These are phyloP conservation scores for Globisporangium nagaii DNA, from an alignment of 352 stramenopile species.

Conservation along the genomic window DNA sequence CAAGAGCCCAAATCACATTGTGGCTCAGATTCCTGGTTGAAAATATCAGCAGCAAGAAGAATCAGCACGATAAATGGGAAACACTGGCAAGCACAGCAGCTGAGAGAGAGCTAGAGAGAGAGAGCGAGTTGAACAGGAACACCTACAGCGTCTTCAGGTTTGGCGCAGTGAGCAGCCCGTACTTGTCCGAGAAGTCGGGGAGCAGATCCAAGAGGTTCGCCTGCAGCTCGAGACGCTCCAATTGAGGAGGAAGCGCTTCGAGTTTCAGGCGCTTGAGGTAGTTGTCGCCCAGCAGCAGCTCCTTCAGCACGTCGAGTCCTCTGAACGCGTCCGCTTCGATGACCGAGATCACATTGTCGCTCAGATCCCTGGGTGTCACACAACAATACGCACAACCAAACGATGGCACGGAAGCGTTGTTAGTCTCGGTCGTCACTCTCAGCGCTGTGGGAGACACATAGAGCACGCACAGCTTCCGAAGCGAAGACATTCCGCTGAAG, in stretches of 20 bases:
- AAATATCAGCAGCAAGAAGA: neutral
- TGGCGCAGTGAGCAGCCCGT: slow-evolving; percentile 13
- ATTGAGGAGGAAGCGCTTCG: slow-evolving; percentile 28
- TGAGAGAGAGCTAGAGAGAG: no score
- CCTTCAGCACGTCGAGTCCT: slow-evolving; percentile 31
- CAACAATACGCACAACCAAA: neutral
- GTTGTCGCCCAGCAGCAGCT: slow-evolving; percentile 40
- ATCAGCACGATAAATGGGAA: neutral
- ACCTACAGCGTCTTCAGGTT: slow-evolving; percentile 47
- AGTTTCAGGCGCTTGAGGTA: slow-evolving; percentile 41
- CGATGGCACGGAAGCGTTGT: no score
- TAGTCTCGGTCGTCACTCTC: no score
- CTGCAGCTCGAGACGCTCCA: slow-evolving; percentile 42
- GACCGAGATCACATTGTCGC: slow-evolving; percentile 66
- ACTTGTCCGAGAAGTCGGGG: slow-evolving; percentile 30
- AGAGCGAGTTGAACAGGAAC: no score
- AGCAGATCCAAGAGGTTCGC: slow-evolving; percentile 50
- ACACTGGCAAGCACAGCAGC: neutral
- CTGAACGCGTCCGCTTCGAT: slow-evolving; percentile 45
- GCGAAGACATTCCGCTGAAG: slow-evolving; percentile 46
- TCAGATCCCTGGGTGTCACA: slow-evolving; percentile 32
- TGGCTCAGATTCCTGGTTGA: slow-evolving; percentile 46
- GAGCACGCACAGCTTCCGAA: slow-evolving; percentile 45
- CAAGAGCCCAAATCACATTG: slow-evolving; percentile 56
- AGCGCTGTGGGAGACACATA: no score